Base-by-base conservation (phyloP, 2,329 filamentous ascomycete species). In the Pseudogymnoascus sp. region DNA sequence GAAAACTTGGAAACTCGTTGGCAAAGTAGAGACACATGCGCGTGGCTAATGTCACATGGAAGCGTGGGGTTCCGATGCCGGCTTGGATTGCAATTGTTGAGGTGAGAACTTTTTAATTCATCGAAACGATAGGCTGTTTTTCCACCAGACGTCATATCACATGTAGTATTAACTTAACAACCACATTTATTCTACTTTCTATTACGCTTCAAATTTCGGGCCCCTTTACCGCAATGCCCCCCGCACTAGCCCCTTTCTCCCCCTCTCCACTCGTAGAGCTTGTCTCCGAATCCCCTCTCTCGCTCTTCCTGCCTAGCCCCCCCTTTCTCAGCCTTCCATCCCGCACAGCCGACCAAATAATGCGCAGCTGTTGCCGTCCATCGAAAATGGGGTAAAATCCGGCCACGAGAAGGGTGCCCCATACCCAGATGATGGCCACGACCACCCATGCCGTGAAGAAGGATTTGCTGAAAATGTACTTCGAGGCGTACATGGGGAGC, bases 401-500 rank as follows among this genome's bases (percentile, higher is more conserved):
- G 0, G 76, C 76, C 11, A 81, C 68, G 0, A 82, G 68, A 73
- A 81, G 74, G 0, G 79, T 81, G 0, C 71, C 66, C 79, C 79
- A 82, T 2, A 81, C 73, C 79, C 80, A 83, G 31, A 83, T 77
- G 13, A 83, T 78, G 0, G 75, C 74, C 0, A 83, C 69, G 0
- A 79, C 72, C 1, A 82, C 68, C 80, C 80, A 83, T 0, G 78
- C 80, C 0, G 71, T 69, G 58, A 77, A 83, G 63, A 82, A 82
- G 35, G 68, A 69, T 61, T 77, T 76, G 1, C 72, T 71, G 64
- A 81, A 82, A 0, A 81, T 70, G 61, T 81, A 81, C 7, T 75
- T 74, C 0, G 78, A 74, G 0, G 75, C 80, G 64, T 82, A 82
- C 79, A 82, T 83, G 0, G 79, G 79, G 47, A 82, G 70, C 0